These are phyloP conservation scores for Mortierella sp. DNA, from an alignment of 371 early-diverging fungal species.

Conservation along the genomic window DNA sequence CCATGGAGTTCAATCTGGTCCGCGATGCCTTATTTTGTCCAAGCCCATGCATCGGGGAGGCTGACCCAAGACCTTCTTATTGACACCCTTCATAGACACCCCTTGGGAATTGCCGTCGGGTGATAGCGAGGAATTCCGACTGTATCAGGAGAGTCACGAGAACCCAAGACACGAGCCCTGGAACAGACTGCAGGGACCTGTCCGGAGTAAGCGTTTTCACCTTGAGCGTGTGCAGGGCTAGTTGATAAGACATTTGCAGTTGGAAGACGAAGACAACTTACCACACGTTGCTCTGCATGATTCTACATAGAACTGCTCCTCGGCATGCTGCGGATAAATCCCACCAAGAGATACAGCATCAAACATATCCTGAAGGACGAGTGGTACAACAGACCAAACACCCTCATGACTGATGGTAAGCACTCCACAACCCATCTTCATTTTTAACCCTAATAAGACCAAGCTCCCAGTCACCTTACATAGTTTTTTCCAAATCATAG, in stretches of 20 bases:
- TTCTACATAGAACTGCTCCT: conserved; percentile 10
- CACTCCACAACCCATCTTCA: neutral
- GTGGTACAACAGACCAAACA: conserved; percentile 50
- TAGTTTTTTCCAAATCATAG: conserved; percentile 11
- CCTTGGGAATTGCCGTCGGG: conserved; percentile 78
- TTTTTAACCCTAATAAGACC: neutral
- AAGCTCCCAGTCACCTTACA: neutral
- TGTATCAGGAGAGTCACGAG: conserved; percentile 38
- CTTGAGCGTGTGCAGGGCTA: neutral
- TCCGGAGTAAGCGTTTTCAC: conserved; percentile 51
- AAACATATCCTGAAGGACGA: conserved; percentile 44
- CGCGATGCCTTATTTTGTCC: neutral
- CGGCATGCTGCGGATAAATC: conserved; percentile 48
- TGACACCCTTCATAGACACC: conserved; percentile 57
- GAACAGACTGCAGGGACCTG: conserved; percentile 61
- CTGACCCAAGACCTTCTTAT: neutral
- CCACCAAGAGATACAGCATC: conserved; percentile 42
- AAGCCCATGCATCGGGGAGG: neutral
- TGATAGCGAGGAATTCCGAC: conserved; percentile 69
- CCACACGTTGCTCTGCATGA: neutral
- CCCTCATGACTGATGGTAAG: conserved; percentile 37
- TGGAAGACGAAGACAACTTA: neutral
- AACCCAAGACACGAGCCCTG: conserved; percentile 63
- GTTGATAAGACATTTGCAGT: neutral
- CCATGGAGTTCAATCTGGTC: neutral